These are phyloP conservation scores for Rhynchosporium secalis DNA, from an alignment of 2,329 filamentous ascomycete species.

Conservation along the genomic window DNA sequence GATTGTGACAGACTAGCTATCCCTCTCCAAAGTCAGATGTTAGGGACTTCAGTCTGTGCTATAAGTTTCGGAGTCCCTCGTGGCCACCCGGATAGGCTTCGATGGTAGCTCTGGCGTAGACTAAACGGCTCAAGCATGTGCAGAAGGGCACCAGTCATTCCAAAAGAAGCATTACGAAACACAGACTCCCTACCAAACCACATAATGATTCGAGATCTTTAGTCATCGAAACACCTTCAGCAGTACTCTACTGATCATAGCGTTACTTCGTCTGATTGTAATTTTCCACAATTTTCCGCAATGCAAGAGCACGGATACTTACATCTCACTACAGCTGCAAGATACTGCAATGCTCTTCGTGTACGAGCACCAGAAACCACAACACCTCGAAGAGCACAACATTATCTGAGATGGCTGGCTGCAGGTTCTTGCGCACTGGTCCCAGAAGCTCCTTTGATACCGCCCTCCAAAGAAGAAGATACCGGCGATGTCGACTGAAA, in stretches of 20 bases:
- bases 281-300: constrained; percentile 5
- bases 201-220: neutral
- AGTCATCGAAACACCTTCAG: neutral
- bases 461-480: neutral
- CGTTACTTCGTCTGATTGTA: constrained; percentile 2
- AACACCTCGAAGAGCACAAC: constrained; percentile 3
- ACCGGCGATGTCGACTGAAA: neutral
- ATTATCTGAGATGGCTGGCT: constrained; percentile 8
- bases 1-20: neutral
- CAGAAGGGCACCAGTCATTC: neutral
- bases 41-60: neutral
- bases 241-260: neutral
- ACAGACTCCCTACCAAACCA: neutral
- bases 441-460: constrained; percentile 4
- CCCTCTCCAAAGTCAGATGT: neutral
- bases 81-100: neutral
- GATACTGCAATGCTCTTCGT: constrained; percentile 7
- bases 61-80: constrained; percentile 1
- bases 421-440: constrained; percentile 13
- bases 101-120: neutral
- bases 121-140: neutral
- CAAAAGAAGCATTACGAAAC: neutral
- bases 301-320: neutral
- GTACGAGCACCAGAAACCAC: neutral
- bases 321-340: constrained; percentile 7